phyloP scores from a whole-genome alignment of 2,329 filamentous ascomycete genomes.

The Sarocladium strictum region DNA sequence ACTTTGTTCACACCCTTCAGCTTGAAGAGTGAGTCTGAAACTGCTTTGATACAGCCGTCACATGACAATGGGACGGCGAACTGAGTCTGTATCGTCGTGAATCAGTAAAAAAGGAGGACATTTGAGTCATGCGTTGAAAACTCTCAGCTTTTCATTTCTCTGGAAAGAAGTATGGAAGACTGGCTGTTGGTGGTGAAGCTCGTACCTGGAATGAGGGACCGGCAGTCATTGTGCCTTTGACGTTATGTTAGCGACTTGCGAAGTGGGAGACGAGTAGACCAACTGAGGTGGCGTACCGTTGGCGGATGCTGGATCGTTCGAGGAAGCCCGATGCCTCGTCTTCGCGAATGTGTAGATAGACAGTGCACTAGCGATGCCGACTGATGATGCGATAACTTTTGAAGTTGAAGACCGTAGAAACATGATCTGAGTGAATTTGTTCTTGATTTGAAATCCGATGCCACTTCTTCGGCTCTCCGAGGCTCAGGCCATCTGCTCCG shows the following conservation, averaged over 20 bases:
- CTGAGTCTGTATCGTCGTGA: conserved; percentile 58
- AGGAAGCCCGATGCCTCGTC: not conserved
- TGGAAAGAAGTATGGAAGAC: not conserved
- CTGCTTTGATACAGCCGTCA: conserved; percentile 79
- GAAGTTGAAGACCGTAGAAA: conserved; percentile 2
- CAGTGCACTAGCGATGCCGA: not conserved
- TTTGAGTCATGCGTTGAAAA: not conserved
- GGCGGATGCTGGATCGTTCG: not conserved
- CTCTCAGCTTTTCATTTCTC: not conserved
- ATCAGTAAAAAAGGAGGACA: not conserved
- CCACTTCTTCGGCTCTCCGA: conserved; percentile 2
- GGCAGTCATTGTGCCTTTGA: conserved; percentile 33
- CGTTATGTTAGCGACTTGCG: not conserved
- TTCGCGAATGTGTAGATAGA: not conserved
- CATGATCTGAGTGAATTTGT: conserved; percentile 8
- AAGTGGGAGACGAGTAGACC: not conserved
- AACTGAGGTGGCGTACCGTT: not conserved
- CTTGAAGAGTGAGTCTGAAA: conserved; percentile 72
- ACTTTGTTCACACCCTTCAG: conserved; percentile 78
- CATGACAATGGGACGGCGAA: conserved; percentile 95
- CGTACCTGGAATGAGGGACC: conserved; percentile 41
- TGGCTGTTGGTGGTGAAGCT: conserved; percentile 8
- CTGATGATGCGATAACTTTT: not conserved
- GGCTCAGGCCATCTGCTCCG: not conserved
- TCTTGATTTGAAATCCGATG: conserved; percentile 8